phyloP scores from a whole-genome alignment of 352 stramenopile genomes.

The Globisporangium splendens region DNA sequence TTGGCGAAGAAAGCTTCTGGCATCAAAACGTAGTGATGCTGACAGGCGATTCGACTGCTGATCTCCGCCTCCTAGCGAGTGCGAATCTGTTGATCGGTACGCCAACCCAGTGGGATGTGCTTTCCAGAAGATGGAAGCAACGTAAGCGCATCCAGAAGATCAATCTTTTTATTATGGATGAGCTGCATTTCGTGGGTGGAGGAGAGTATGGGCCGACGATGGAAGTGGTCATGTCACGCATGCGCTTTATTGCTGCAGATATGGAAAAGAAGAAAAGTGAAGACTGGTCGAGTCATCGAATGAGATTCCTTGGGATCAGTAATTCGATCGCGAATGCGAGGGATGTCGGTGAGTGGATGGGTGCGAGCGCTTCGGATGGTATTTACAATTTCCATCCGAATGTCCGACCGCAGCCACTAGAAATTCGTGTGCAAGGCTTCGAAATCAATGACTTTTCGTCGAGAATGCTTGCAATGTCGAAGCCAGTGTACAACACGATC shows the following conservation, averaged over 20 bases:
- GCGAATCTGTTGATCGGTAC: conserved; percentile 94
- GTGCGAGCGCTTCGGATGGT: conserved; percentile 80
- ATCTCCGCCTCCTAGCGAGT: conserved; percentile 90
- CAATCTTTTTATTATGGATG: conserved; percentile 94
- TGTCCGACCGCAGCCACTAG: conserved; percentile 94
- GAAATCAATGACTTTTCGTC: conserved; percentile 97
- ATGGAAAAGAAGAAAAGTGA: conserved; percentile 72
- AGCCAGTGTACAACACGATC: conserved; percentile 96
- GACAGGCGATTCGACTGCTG: conserved; percentile 92
- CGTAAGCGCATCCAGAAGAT: conserved; percentile 95
- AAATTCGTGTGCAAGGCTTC: conserved; percentile 97
- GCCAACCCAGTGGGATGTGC: conserved; percentile 94
- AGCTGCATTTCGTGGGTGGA: conserved; percentile 96
- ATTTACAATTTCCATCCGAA: conserved; percentile 95
- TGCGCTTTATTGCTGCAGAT: conserved; percentile 95
- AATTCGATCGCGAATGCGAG: conserved; percentile 97
- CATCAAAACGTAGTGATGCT: conserved; percentile 88
- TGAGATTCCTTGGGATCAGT: conserved; percentile 94
- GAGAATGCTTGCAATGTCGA: conserved; percentile 97
- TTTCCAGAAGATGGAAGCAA: conserved; percentile 96
- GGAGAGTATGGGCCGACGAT: conserved; percentile 89
- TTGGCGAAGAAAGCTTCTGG: conserved; percentile 76
- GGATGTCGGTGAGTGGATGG: conserved; percentile 98
- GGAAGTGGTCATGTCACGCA: conserved; percentile 97
- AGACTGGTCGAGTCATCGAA: conserved; percentile 18